Base-by-base conservation (phyloP, 495 filamentous ascomycete genomes). In the Niebla homalea region DNA sequence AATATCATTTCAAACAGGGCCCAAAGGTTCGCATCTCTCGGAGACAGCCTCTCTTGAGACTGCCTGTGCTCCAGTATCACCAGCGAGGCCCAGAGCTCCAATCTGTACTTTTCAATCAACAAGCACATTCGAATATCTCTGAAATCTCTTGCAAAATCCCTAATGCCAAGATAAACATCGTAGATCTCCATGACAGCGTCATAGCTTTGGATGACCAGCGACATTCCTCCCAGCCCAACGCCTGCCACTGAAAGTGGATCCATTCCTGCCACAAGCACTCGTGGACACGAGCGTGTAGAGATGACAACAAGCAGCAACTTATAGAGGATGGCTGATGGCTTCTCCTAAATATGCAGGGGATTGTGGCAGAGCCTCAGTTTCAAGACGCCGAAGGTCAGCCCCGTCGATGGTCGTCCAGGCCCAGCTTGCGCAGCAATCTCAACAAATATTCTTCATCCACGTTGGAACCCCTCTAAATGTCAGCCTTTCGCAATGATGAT, bases 141-240 rank as follows among this genome's bases (percentile, higher is more conserved):
- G 41, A 51, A 61, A n/a, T 45, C 39, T 4, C 49, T 18, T 16
- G 58, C 49, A 40, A 61, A 59, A 15, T 61, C 57, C 40, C 51
- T 52, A 0, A 61, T 43, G 1, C 25, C 46, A 14, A 61, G 42
- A 36, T 61, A 61, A 12, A 51, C 32, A 23, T 61, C 53, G 18
- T 61, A 61, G 1, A 57, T 51, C 5, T 46, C 39, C 46, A 44
- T 54, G 1, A 54, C 47, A 4, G 50, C 54, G 4, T 21, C 25
- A 36, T 60, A 60, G 4, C 40, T 42, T 16, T 60, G 49, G 12
- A 57, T 44, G 18, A 60, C 57, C 11, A 36, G 51, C 16, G 36
- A 35, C 4, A 60, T 43, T 5, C 57, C 41, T 4, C 57, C 57
- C 1, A 49, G 6, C 6, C 40, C 45, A 21, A 60, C 46, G 19